Evolutionary conservation across 2,329 filamentous ascomycete species (phyloP), one percentile per base, ranked within the genome.

Genomic region (Trichoderma sp.): DNA sequence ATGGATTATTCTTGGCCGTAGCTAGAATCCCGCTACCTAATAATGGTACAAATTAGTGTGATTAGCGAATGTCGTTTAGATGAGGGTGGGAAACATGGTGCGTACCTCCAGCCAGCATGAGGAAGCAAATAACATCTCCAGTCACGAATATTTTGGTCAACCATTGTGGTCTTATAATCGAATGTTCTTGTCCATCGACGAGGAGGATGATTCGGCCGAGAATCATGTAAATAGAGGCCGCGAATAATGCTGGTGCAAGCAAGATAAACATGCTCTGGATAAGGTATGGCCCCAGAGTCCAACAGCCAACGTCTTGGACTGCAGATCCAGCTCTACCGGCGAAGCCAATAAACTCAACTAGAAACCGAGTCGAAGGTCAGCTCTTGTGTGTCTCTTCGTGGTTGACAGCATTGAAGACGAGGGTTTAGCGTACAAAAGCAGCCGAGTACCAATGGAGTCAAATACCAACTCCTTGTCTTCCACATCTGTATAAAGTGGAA

Each of bases 71-170:
- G 15, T 17, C 11, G 15, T 39, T 23, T 9, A 12, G 26, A 61
- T 1, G 23, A 11, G 4, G 20, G 23, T 50, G n/a, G 6, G 4
- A n/a, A 63, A 5, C 11, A 50, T 6, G 28, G 20, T 3, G 12
- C 59, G 5, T 26, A 71, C 68, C 68, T 59, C 59, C 61, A 8
- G 58, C 61, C 17, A 71, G 68, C 65, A 71, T 61, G 3, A 84
- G 36, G 75, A 90, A 86, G 2, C 84, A 85, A 6, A 88, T 63
- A 4, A 89, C 76, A 73, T 90, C 88, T 39, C 87, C 86, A 7
- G 77, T 65, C 4, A 90, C 87, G 72, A 90, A 90, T 43, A 86
- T 80, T 68, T 83, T 85, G 3, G 87, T 89, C 6, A 89, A 77
- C 82, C 84, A 85, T 8, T 72, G 73, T 20, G 78, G 74, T 7